Evolutionary conservation across 2,329 filamentous ascomycete species (phyloP).

Genomic region (Chaetomiaceae sp.): DNA sequence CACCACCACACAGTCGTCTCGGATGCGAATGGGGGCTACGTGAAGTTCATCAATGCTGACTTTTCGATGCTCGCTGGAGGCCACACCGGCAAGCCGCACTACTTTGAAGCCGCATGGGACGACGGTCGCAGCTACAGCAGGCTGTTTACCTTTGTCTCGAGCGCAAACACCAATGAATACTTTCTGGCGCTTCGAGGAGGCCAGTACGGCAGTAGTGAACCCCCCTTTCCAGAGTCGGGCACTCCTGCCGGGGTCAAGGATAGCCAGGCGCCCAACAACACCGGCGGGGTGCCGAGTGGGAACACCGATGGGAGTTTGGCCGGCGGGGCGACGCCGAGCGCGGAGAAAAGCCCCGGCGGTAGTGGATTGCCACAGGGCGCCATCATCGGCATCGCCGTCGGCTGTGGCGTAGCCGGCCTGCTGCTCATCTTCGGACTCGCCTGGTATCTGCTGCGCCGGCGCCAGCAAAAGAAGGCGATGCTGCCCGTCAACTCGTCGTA

Average conservation of each 20-base stretch:
- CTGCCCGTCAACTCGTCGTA: constrained; percentile 29
- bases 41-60: neutral
- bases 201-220: too few species aligned
- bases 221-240: too few species aligned
- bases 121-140: constrained; percentile 17
- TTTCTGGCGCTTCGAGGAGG: too few species aligned
- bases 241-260: neutral
- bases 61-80: too few species aligned
- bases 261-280: neutral
- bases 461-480: constrained; percentile 29
- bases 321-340: neutral
- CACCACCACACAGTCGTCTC: neutral
- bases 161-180: too few species aligned
- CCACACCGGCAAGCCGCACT: too few species aligned
- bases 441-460: constrained; percentile 44
- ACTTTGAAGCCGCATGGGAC: constrained; percentile 19
- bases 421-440: constrained; percentile 37
- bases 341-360: neutral
- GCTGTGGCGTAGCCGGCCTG: constrained; percentile 36
- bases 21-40: neutral
- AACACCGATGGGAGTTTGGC: neutral
- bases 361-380: constrained; percentile 39
- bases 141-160: constrained; percentile 16
- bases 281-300: neutral
- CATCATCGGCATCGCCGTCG: constrained; percentile 46